Conservation (phyloP, 345 rosid species). For the Clarkia xantiana region DNA sequence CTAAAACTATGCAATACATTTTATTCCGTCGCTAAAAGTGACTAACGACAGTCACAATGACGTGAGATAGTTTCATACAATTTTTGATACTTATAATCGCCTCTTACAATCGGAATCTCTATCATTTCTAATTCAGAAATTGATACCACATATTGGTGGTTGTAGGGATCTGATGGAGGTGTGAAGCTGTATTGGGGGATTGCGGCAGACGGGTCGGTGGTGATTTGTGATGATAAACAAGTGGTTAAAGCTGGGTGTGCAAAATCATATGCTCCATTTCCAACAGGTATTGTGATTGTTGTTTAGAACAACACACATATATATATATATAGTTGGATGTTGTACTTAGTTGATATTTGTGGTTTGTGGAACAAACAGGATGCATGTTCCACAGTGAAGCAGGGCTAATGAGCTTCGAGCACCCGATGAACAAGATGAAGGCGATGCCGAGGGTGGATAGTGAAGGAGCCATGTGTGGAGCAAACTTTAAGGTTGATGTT, state of each 20-base stretch:
- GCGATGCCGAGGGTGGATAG: conserved; percentile 90
- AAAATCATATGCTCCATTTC: conserved; percentile 93
- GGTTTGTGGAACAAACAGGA: conserved; percentile 18
- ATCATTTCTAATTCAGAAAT: too few species aligned
- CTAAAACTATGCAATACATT: too few species aligned
- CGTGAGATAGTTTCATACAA: too few species aligned
- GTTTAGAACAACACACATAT: neutral
- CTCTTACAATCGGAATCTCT: too few species aligned
- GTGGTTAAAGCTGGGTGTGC: conserved; percentile 74
- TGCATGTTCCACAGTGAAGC: conserved; percentile 74
- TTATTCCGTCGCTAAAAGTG: too few species aligned
- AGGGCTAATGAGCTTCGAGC: conserved; percentile 84
- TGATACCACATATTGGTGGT: neutral
- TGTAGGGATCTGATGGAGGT: conserved; percentile 68
- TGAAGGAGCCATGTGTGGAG: conserved; percentile 75
- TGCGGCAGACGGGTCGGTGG: conserved; percentile 75
- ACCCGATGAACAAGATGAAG: conserved; percentile 57
- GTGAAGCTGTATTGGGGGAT: conserved; percentile 77
- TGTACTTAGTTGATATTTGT: neutral
- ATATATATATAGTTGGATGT: neutral
- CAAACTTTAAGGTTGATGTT: conserved; percentile 75
- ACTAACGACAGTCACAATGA: too few species aligned
- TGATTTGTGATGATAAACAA: conserved; percentile 64
- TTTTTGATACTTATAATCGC: too few species aligned
- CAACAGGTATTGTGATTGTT: conserved; percentile 20